phyloP scores from a whole-genome alignment of 2,329 filamentous ascomycete genomes.

The Ceratocystis papillata region DNA sequence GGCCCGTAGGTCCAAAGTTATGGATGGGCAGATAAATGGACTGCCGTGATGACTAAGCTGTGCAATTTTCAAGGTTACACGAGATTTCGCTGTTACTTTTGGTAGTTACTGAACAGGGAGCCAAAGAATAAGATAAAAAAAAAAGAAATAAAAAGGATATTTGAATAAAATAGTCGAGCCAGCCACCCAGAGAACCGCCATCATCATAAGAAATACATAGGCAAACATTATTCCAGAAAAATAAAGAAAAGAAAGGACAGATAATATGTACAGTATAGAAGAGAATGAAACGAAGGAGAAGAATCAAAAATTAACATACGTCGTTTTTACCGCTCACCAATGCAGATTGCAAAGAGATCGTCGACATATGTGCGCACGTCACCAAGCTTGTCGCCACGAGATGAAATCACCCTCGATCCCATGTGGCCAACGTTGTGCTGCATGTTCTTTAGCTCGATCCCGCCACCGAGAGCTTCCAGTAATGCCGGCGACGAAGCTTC shows the following conservation, averaged over 20 bases:
- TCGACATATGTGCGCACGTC: slow-evolving; percentile 37
- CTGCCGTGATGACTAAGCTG: no score
- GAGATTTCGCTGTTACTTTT: no score
- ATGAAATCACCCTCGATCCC: slow-evolving; percentile 27
- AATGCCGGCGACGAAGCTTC: slow-evolving; percentile 16
- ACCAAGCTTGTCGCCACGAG: slow-evolving; percentile 30
- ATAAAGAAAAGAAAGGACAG: neutral
- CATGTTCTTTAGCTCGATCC: slow-evolving; percentile 24
- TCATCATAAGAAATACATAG: neutral
- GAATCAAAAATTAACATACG: neutral
- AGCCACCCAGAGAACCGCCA: neutral
- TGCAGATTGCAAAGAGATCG: slow-evolving; percentile 31
- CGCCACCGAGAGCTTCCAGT: slow-evolving; percentile 4
- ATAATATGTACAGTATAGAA: neutral
- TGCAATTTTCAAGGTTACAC: no score
- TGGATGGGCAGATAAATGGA: no score
- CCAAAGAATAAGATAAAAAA: neutral
- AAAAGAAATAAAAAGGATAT: neutral
- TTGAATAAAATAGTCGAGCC: neutral
- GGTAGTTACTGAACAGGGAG: no score
- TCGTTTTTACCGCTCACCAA: slow-evolving; percentile 19
- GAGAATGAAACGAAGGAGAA: neutral
- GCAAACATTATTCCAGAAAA: neutral
- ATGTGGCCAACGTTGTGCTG: slow-evolving; percentile 28
- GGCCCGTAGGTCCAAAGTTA: no score